Evolutionary conservation across 352 stramenopile species (phyloP).

Genomic region (Bremia lactucae): DNA sequence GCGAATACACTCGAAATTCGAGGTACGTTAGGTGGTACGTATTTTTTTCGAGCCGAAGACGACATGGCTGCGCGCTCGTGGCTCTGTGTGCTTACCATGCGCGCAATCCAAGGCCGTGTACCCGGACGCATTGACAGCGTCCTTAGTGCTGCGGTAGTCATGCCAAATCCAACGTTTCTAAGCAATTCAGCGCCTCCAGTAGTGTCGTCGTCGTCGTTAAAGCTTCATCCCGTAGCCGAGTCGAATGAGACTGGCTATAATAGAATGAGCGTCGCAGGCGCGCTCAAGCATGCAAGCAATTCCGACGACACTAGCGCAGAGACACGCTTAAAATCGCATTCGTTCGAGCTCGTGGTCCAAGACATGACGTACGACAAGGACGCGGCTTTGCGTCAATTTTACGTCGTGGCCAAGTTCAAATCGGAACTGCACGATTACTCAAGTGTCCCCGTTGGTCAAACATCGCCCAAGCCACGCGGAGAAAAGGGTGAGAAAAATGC

Average conservation of each 20-base stretch:
- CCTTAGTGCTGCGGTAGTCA: conserved; percentile 26
- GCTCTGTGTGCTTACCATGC: conserved; percentile 74
- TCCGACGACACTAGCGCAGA: conserved; percentile 6
- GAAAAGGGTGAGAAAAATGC: conserved; percentile 45
- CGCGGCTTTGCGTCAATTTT: conserved; percentile 65
- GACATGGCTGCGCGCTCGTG: conserved; percentile 67
- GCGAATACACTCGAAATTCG: conserved; percentile 66
- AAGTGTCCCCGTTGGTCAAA: conserved; percentile 61
- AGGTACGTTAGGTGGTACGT: conserved; percentile 65
- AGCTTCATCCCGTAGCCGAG: conserved; percentile 13
- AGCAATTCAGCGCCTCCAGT: not conserved
- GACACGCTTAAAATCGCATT: conserved; percentile 51
- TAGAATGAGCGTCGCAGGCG: conserved; percentile 11
- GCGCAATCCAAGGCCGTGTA: conserved; percentile 63
- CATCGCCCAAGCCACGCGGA: conserved; percentile 47
- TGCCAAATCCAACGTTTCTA: conserved; percentile 1
- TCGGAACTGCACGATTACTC: conserved; percentile 74
- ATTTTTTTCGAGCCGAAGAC: conserved; percentile 74
- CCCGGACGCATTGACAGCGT: conserved; percentile 54
- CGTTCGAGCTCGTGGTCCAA: conserved; percentile 48
- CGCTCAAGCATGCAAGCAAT: conserved; percentile 16
- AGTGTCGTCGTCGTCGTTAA: conserved; percentile 7
- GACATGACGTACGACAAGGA: conserved; percentile 73
- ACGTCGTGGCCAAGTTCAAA: conserved; percentile 80
- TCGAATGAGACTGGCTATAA: conserved; percentile 17